Percentiles rank a stretch among this genome's conserved stretches.
Conservation (phyloP, 2,329 filamentous ascomycete genomes). For the Arthrobotrys conoides region DNA sequence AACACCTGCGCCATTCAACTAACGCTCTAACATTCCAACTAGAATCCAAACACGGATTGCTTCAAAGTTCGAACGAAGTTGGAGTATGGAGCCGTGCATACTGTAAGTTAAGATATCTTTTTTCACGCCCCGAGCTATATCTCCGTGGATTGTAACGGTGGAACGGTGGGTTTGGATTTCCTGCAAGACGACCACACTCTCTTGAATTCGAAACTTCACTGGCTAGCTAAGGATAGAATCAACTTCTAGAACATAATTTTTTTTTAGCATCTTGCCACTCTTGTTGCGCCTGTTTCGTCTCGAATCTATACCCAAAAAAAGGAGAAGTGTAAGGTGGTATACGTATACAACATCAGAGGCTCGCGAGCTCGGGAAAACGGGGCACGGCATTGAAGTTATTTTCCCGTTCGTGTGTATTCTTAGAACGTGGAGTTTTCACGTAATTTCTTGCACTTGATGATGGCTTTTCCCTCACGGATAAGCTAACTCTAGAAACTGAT, state of each 20-base stretch:
- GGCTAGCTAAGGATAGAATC: neutral
- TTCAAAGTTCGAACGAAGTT: neutral
- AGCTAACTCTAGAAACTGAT: too few relatives aligned
- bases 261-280: neutral
- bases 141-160: too few relatives aligned
- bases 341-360: neutral
- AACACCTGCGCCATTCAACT: neutral
- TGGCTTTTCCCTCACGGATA: too few relatives aligned
- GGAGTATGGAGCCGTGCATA: neutral
- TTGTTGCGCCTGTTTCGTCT: neutral
- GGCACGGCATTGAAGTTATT: neutral
- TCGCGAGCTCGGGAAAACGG: neutral
- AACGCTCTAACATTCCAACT: neutral
- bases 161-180: too few relatives aligned
- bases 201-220: neutral
- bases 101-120: too few relatives aligned
- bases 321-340: neutral
- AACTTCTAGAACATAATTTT: neutral
- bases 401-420: too few relatives aligned
- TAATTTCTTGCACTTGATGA: too few relatives aligned
- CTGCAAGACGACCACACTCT: neutral
- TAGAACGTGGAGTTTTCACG: too few relatives aligned
- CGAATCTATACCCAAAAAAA: neutral
- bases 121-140: too few relatives aligned
- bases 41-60: neutral